phyloP scores from a whole-genome alignment of 495 filamentous ascomycete genomes.

The Aspergillus ellipticus region DNA sequence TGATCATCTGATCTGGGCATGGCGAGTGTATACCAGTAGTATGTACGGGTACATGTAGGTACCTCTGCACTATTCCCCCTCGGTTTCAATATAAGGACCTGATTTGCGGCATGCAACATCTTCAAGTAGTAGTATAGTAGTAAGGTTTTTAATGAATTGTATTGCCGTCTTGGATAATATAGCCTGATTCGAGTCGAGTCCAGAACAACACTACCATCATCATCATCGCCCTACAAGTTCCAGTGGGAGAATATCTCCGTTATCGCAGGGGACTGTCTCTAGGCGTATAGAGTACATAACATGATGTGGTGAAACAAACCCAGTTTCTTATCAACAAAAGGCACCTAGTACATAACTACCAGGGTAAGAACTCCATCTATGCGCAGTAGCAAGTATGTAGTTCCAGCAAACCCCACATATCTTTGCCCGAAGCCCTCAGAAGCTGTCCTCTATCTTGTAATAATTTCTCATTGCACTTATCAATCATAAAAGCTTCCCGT shows the following conservation, averaged over 20 bases:
- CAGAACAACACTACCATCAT: neutral
- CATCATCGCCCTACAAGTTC: neutral
- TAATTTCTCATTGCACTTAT: slow-evolving; percentile 1
- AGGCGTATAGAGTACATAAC: neutral
- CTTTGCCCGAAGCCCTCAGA: slow-evolving; percentile 4
- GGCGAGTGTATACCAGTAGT: no score
- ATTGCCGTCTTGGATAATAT: no score
- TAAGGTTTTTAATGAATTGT: no score
- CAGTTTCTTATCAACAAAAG: neutral
- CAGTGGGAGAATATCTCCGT: neutral
- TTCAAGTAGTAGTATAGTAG: no score
- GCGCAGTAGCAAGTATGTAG: neutral
- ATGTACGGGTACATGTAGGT: no score
- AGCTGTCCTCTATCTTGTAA: neutral
- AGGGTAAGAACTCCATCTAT: neutral
- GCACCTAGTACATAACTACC: neutral
- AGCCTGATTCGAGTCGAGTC: neutral
- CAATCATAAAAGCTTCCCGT: neutral
- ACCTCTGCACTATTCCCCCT: no score
- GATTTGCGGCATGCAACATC: no score
- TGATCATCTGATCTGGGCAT: no score
- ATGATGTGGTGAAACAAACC: neutral
- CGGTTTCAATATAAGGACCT: no score
- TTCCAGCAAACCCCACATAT: slow-evolving; percentile 5
- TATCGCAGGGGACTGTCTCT: neutral